Conservation (phyloP, 768 basidiomycete genomes). For the Boletus vermiculosoides region DNA sequence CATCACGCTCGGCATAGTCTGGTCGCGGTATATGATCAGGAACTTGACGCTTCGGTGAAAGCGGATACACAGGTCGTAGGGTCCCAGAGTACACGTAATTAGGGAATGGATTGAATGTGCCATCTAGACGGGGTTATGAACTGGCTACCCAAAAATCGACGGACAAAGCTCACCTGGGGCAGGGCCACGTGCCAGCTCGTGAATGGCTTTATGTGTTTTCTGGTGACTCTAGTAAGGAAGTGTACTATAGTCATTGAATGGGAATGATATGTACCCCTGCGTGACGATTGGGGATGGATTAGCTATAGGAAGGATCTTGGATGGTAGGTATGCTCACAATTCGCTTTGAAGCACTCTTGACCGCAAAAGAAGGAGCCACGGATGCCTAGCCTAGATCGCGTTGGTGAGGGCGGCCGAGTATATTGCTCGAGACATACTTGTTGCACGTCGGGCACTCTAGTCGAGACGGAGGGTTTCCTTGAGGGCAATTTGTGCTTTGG, state of each 20-base stretch:
- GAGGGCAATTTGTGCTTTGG: constrained; percentile 69
- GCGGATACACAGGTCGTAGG: constrained; percentile 83
- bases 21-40: constrained; percentile 84
- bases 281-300: neutral
- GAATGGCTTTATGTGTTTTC: constrained; percentile 83
- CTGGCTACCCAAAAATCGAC: neutral
- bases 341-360: constrained; percentile 95
- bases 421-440: constrained; percentile 56
- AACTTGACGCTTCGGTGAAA: constrained; percentile 71
- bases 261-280: constrained; percentile 26
- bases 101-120: constrained; percentile 78
- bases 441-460: constrained; percentile 93
- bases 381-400: constrained; percentile 62
- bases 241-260: too few relatives aligned
- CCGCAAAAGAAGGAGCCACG: constrained; percentile 88
- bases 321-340: constrained; percentile 58
- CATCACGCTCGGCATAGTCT: constrained; percentile 69
- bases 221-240: constrained; percentile 28
- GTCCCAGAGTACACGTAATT: constrained; percentile 76
- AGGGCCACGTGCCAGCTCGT: constrained; percentile 52
- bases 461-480: constrained; percentile 80
- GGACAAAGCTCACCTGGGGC: constrained; percentile 9
- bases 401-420: constrained; percentile 7
- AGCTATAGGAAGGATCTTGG: neutral
- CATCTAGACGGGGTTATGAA: constrained; percentile 45